These are phyloP conservation scores for Murraya koenigii DNA, from an alignment of 345 rosid genomes.

Conservation along the genomic window DNA sequence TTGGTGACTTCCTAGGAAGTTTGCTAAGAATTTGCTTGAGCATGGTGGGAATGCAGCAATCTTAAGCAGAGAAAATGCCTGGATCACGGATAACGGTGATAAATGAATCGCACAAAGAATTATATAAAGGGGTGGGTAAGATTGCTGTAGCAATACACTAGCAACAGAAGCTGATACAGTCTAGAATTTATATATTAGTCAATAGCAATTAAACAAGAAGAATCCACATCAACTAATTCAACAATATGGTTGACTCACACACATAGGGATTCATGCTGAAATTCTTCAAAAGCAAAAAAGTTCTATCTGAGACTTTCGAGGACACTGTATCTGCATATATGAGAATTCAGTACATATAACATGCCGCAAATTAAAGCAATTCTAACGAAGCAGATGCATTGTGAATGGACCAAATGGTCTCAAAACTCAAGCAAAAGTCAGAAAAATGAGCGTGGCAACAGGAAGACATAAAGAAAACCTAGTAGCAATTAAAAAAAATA, in stretches of 20 bases:
- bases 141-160: neutral
- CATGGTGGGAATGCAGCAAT: conserved; percentile 41
- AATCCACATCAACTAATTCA: conserved; percentile 8
- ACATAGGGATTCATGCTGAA: neutral
- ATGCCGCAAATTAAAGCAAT: neutral
- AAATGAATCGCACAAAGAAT: conserved; percentile 1
- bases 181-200: neutral
- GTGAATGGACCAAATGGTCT: neutral
- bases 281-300: conserved; percentile 2
- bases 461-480: neutral
- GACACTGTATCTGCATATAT: neutral
- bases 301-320: neutral
- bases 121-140: neutral
- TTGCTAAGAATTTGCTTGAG: conserved; percentile 78
- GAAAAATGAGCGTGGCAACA: neutral
- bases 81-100: conserved; percentile 12
- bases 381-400: neutral
- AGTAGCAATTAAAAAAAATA: neutral
- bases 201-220: conserved; percentile 1
- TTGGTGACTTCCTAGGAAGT: conserved; percentile 62
- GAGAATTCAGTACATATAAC: neutral
- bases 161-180: neutral
- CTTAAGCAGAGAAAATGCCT: conserved; percentile 27
- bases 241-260: neutral
- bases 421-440: neutral